Evolutionary conservation across 345 rosid species (phyloP).

Genomic region (Euphorbia lathyris): DNA sequence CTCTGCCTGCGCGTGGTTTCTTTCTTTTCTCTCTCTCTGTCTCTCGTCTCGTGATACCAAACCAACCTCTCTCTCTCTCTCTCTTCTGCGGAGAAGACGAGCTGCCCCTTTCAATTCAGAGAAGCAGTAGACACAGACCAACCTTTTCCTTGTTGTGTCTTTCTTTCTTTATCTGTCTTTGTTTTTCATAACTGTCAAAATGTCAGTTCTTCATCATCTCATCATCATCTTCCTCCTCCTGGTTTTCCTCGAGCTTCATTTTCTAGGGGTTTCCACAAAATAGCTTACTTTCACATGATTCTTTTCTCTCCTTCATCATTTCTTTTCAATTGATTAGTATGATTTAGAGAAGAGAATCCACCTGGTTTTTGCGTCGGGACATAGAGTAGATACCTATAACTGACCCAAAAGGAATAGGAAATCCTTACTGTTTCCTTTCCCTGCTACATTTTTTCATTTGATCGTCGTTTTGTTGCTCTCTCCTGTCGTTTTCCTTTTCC

Average conservation of each 20-base stretch:
- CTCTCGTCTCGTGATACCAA: background rate
- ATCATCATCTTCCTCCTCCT: conserved; percentile 7
- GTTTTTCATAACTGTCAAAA: background rate
- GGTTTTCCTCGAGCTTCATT: conserved; percentile 18
- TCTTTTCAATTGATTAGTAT: conserved; percentile 8
- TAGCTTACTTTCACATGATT: conserved; percentile 19
- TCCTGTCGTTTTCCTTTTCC: conserved; percentile 19
- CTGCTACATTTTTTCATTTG: background rate
- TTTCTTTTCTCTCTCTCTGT: background rate
- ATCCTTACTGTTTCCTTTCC: background rate
- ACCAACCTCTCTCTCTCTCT: conserved; percentile 13
- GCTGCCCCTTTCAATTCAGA: conserved; percentile 19
- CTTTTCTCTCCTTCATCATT: background rate
- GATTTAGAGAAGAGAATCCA: conserved; percentile 15
- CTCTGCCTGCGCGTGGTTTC: conserved; percentile 18
- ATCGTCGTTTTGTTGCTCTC: conserved; percentile 3
- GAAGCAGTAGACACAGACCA: background rate
- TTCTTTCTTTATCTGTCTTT: background rate
- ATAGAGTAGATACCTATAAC: conserved; percentile 14
- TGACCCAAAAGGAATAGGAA: background rate
- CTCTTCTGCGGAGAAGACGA: conserved; percentile 23
- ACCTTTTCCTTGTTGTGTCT: background rate
- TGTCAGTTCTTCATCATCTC: background rate
- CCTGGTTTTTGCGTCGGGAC: conserved; percentile 31
- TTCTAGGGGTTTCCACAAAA: conserved; percentile 22